phyloP scores from a whole-genome alignment of 108 stramenopile species.

The Cyclotella distinguenda region DNA sequence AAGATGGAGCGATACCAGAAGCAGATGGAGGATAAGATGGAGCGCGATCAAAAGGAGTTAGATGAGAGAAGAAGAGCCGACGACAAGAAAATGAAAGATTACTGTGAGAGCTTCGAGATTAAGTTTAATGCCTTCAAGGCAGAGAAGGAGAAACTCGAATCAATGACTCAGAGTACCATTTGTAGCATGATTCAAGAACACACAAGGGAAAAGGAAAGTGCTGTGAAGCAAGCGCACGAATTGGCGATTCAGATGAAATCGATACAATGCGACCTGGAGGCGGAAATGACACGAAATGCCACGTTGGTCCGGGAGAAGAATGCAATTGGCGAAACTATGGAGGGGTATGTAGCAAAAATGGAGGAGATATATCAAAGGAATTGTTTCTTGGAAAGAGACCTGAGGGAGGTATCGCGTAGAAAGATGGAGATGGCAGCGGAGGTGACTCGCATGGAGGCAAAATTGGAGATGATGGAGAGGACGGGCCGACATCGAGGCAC shows the following conservation, averaged over 20 bases:
- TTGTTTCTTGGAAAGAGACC: background rate
- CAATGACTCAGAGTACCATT: background rate
- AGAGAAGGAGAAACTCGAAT: background rate
- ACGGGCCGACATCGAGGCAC: no score
- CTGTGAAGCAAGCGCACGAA: background rate
- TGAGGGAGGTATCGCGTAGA: background rate
- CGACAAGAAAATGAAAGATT: background rate
- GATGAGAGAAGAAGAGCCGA: no score
- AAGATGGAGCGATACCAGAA: no score
- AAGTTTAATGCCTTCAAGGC: background rate
- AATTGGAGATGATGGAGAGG: background rate
- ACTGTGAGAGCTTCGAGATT: background rate
- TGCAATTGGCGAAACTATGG: conserved; percentile 5
- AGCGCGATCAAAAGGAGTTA: no score
- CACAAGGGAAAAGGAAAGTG: background rate
- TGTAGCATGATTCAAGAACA: conserved; percentile 8
- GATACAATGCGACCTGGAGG: conserved; percentile 5
- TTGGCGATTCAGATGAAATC: background rate
- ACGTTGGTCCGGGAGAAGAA: conserved; percentile 1
- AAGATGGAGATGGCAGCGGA: conserved; percentile 2
- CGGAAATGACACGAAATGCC: conserved; percentile 6
- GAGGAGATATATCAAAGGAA: background rate
- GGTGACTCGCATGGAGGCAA: background rate
- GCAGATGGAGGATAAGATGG: no score
- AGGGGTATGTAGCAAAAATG: conserved; percentile 3